A percentile compares a stretch with the other conserved stretches of the same genome.
phyloP scores from a whole-genome alignment of 805 yeast species.

The Candida insectorum region DNA sequence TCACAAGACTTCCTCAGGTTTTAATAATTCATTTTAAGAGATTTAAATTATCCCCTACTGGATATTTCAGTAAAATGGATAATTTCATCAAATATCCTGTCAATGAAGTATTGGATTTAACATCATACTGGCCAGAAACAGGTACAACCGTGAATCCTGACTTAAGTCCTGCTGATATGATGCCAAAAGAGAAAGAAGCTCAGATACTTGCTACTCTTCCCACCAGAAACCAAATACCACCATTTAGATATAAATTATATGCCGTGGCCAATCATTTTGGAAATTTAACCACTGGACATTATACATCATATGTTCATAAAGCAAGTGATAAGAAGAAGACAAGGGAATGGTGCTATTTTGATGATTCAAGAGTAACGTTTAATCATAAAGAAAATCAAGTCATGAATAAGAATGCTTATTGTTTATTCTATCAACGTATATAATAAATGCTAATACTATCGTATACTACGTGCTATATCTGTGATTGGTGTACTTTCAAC shows the following conservation, averaged over 20 bases:
- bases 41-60: slow-evolving; percentile 52
- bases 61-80: slow-evolving; percentile 54
- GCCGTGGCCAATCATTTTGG: slow-evolving; percentile 88
- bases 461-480: background rate
- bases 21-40: slow-evolving; percentile 84
- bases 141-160: slow-evolving; percentile 26
- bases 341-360: slow-evolving; percentile 77
- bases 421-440: slow-evolving; percentile 59
- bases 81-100: slow-evolving; percentile 68
- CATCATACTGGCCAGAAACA: slow-evolving; percentile 66
- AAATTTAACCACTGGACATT: slow-evolving; percentile 81
- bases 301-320: slow-evolving; percentile 76
- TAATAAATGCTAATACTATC: background rate
- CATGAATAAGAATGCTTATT: slow-evolving; percentile 74
- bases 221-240: slow-evolving; percentile 69
- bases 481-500: slow-evolving; percentile 26
- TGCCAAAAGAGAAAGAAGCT: slow-evolving; percentile 42
- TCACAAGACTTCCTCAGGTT: slow-evolving; percentile 75
- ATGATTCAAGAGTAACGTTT: slow-evolving; percentile 66
- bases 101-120: slow-evolving; percentile 52
- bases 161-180: slow-evolving; percentile 9
- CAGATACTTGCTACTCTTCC: slow-evolving; percentile 51
- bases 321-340: slow-evolving; percentile 35
- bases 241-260: slow-evolving; percentile 71
- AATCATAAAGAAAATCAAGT: slow-evolving; percentile 51